These are phyloP conservation scores for Tetradesmus lagerheimii DNA, from an alignment of 139 green algal species.

Conservation along the genomic window DNA sequence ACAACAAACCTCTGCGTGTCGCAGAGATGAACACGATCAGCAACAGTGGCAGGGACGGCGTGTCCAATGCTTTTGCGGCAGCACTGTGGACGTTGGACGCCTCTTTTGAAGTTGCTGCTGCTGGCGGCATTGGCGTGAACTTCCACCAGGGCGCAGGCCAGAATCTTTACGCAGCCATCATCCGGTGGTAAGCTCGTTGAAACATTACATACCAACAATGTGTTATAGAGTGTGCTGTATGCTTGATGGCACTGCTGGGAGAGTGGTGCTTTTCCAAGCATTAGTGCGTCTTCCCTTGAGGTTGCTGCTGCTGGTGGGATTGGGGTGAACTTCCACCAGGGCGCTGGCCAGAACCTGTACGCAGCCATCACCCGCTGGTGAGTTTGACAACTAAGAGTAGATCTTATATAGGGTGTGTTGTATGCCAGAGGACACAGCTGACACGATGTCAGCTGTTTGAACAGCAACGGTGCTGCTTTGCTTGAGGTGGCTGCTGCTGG, in stretches of 20 bases:
- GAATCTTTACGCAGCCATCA: conserved; percentile 46
- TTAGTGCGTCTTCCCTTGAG: no score
- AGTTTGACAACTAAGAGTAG: background rate
- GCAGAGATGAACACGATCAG: conserved; percentile 54
- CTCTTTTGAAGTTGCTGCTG: conserved; percentile 38
- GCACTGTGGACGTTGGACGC: conserved; percentile 49
- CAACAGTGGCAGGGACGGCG: conserved; percentile 49
- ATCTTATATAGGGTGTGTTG: no score
- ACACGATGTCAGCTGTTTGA: no score
- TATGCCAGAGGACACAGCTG: no score
- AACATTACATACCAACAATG: no score
- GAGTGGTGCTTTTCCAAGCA: no score
- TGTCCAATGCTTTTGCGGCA: conserved; percentile 43
- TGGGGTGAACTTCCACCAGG: conserved; percentile 48
- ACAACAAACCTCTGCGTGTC: conserved; percentile 47
- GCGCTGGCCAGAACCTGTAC: conserved; percentile 48
- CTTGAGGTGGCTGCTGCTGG: conserved; percentile 44
- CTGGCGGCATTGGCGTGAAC: conserved; percentile 39
- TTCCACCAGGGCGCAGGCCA: conserved; percentile 51
- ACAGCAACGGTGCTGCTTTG: no score
- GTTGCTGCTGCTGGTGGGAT: conserved; percentile 25
- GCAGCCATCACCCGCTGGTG: conserved; percentile 41
- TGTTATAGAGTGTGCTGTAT: no score
- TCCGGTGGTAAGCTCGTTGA: conserved; percentile 41
- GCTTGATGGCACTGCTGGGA: no score